phyloP scores from a whole-genome alignment of 1,284 basidiomycete genomes.

The Papiliotrema nemorosa region DNA sequence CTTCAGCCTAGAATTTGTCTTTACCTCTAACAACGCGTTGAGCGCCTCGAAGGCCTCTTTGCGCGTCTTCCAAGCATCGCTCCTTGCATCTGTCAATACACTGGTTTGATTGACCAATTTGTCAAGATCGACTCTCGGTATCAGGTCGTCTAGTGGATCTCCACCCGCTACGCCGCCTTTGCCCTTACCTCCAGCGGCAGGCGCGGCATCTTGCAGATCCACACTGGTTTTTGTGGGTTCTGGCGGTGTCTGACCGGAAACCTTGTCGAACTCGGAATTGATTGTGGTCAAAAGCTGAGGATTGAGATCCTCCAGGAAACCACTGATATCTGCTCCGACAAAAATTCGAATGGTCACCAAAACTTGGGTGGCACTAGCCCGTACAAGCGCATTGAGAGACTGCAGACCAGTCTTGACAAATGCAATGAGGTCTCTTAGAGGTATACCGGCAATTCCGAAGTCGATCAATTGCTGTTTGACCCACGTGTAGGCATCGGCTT shows the following conservation, averaged over 20 bases:
- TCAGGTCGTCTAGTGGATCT: conserved; percentile 86
- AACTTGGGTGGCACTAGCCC: conserved; percentile 91
- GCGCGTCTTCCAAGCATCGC: conserved; percentile 94
- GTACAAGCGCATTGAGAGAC: conserved; percentile 91
- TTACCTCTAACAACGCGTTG: conserved; percentile 79
- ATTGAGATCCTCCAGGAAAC: conserved; percentile 90
- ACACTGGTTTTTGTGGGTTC: conserved; percentile 72
- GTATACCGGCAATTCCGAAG: conserved; percentile 85
- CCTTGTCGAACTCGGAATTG: conserved; percentile 88
- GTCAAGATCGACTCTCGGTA: conserved; percentile 92
- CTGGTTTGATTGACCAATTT: conserved; percentile 77
- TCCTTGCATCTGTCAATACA: conserved; percentile 76
- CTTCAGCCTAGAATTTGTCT: conserved; percentile 87
- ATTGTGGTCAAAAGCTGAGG: conserved; percentile 91
- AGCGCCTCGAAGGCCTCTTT: conserved; percentile 91
- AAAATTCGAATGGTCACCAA: conserved; percentile 89
- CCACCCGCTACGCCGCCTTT: conserved; percentile 50
- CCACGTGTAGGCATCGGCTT: conserved; percentile 89
- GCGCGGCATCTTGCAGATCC: conserved; percentile 61
- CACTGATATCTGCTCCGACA: conserved; percentile 85
- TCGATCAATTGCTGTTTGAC: conserved; percentile 83
- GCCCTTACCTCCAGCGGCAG: conserved; percentile 48
- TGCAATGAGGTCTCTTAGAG: conserved; percentile 79
- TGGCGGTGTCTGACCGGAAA: conserved; percentile 73
- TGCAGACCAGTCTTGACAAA: conserved; percentile 83